These are phyloP conservation scores for Warburgia ugandensis DNA, from an alignment of 164 flowering plant genomes.

Conservation along the genomic window DNA sequence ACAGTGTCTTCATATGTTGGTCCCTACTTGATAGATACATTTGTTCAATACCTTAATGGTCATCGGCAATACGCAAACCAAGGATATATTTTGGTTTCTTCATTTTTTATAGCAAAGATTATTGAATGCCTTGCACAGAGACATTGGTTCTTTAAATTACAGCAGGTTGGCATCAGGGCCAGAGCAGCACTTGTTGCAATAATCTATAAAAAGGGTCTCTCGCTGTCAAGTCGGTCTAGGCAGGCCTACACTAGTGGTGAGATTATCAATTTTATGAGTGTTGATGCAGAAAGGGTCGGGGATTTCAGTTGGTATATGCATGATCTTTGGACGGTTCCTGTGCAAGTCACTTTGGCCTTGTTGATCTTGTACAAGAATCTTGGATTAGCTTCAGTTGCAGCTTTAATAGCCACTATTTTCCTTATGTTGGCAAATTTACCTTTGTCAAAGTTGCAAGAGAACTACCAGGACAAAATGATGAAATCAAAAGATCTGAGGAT, in stretches of 20 bases:
- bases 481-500: constrained; percentile 62
- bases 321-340: constrained; percentile 53
- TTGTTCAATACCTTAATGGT: constrained; percentile 63
- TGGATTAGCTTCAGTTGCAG: constrained; percentile 53
- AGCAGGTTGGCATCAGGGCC: constrained; percentile 38
- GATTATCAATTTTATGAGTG: constrained; percentile 64
- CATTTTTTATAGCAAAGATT: constrained; percentile 52
- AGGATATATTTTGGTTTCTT: constrained; percentile 44
- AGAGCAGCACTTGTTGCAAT: constrained; percentile 38
- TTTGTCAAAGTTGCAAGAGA: constrained; percentile 39
- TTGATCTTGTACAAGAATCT: constrained; percentile 53
- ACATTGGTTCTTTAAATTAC: constrained; percentile 52
- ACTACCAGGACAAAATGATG: constrained; percentile 52
- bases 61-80: constrained; percentile 25
- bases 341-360: constrained; percentile 54
- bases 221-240: constrained; percentile 56
- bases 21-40: constrained; percentile 59
- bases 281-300: constrained; percentile 67
- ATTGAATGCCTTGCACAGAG: constrained; percentile 54
- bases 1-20: constrained; percentile 60
- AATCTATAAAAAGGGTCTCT: constrained; percentile 53
- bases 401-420: constrained; percentile 40
- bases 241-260: constrained; percentile 60
- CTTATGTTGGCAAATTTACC: constrained; percentile 60
- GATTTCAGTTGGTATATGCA: constrained; percentile 57